Percentiles rank a stretch among this genome's conserved stretches.
These are phyloP conservation scores for Lotus japonicus DNA, from an alignment of 306 rosid genomes.

Conservation along the genomic window DNA sequence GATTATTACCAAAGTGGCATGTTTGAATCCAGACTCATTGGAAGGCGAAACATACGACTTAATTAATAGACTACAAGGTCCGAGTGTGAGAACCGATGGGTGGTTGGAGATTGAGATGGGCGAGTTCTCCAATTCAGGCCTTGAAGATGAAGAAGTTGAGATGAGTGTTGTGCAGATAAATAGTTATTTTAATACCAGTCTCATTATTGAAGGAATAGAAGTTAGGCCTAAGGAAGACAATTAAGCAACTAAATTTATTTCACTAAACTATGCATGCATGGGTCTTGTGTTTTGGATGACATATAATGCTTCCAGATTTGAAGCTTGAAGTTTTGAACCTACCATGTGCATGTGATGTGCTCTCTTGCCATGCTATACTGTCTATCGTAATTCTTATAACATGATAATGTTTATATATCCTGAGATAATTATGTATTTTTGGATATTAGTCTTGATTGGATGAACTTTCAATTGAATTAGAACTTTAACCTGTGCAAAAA, in stretches of 20 bases:
- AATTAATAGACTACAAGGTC: background rate
- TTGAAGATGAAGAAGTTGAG: too few species aligned
- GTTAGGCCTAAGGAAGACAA: too few species aligned
- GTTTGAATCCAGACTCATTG: background rate
- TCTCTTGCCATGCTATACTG: background rate
- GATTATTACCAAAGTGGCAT: background rate
- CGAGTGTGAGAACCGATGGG: conserved; percentile 42
- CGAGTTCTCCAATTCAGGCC: too few species aligned
- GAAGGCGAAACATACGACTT: background rate
- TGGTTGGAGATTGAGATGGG: conserved; percentile 74
- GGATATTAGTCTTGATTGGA: too few species aligned
- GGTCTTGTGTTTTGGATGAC: too few species aligned
- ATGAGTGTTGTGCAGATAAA: too few species aligned
- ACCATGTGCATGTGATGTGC: background rate
- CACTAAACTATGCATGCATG: background rate
- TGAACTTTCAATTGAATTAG: too few species aligned
- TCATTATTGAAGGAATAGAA: too few species aligned
- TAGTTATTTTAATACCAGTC: too few species aligned
- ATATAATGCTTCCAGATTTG: background rate
- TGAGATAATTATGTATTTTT: too few species aligned
- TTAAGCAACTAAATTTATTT: background rate
- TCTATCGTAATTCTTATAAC: background rate
- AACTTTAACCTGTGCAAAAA: too few species aligned
- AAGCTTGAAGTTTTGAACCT: background rate
- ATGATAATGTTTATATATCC: too few species aligned